phyloP scores from a whole-genome alignment of 805 yeast species.

The Kazachstania martiniae region DNA sequence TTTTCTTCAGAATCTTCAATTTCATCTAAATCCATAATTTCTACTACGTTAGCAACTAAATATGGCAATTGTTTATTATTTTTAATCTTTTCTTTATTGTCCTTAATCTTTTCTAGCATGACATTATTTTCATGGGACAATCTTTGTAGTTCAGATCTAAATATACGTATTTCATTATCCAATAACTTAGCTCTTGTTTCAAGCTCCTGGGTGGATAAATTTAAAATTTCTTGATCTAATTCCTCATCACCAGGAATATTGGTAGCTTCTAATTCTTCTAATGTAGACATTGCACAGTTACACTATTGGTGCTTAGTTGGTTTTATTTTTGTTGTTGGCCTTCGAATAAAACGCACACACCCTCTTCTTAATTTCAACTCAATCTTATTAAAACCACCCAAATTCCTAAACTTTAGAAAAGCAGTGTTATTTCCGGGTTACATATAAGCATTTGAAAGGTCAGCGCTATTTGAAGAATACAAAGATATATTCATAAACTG shows the following conservation, averaged over 20 bases:
- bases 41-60: slow-evolving; percentile 93
- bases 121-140: slow-evolving; percentile 85
- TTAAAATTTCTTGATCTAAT: slow-evolving; percentile 72
- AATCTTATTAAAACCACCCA: too few species aligned
- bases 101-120: slow-evolving; percentile 88
- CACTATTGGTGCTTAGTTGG: too few species aligned
- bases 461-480: too few species aligned
- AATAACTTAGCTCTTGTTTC: slow-evolving; percentile 75
- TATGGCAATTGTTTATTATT: slow-evolving; percentile 94
- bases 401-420: too few species aligned
- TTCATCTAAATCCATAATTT: slow-evolving; percentile 76
- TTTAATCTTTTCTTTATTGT: slow-evolving; percentile 89
- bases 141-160: slow-evolving; percentile 85
- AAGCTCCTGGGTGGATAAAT: slow-evolving; percentile 71
- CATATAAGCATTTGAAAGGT: too few species aligned
- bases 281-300: slow-evolving; percentile 86
- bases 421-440: too few species aligned
- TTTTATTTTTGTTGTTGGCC: too few species aligned
- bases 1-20: slow-evolving; percentile 60
- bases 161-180: slow-evolving; percentile 91
- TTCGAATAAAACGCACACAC: too few species aligned
- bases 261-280: slow-evolving; percentile 65
- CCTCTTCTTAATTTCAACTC: slow-evolving; percentile 8
- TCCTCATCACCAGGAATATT: slow-evolving; percentile 39
- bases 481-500: too few species aligned